phyloP scores from a whole-genome alignment of 306 rosid species.

The Sphenostylis stenocarpa region DNA sequence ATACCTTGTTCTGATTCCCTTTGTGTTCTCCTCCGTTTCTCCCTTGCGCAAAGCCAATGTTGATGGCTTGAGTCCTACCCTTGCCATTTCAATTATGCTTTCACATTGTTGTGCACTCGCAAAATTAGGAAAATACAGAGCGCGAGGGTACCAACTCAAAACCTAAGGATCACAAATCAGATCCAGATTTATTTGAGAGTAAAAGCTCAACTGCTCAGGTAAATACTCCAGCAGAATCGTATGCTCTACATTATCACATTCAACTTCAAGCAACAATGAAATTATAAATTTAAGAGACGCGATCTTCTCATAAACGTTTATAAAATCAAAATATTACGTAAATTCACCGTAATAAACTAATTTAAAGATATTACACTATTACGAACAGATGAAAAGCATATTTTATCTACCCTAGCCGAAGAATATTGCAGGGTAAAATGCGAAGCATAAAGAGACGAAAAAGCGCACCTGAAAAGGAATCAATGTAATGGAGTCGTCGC shows the following conservation, averaged over 20 bases:
- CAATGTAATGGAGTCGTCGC: constrained; percentile 68
- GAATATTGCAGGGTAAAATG: neutral
- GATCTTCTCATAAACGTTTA: constrained; percentile 7
- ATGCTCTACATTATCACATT: constrained; percentile 1
- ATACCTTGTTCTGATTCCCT: constrained; percentile 88
- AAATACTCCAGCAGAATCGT: constrained; percentile 9
- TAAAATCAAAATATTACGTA: constrained; percentile 8
- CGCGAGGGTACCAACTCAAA: constrained; percentile 90
- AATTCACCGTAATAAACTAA: constrained; percentile 15
- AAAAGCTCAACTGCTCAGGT: constrained; percentile 6
- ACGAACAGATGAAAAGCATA: constrained; percentile 7
- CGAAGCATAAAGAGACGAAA: constrained; percentile 19
- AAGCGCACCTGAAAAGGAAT: constrained; percentile 83
- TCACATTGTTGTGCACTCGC: constrained; percentile 79
- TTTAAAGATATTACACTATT: neutral
- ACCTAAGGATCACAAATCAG: constrained; percentile 48
- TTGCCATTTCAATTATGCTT: constrained; percentile 56
- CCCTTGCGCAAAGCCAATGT: constrained; percentile 68
- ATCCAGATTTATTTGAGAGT: constrained; percentile 4
- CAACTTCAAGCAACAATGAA: neutral
- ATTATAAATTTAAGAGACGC: neutral
- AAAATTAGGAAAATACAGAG: constrained; percentile 83
- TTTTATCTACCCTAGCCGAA: neutral
- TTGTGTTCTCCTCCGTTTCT: constrained; percentile 58
- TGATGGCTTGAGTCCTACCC: constrained; percentile 63